These are phyloP conservation scores for Alternaria sp. DNA, from an alignment of 2,329 filamentous ascomycete genomes.

Conservation along the genomic window DNA sequence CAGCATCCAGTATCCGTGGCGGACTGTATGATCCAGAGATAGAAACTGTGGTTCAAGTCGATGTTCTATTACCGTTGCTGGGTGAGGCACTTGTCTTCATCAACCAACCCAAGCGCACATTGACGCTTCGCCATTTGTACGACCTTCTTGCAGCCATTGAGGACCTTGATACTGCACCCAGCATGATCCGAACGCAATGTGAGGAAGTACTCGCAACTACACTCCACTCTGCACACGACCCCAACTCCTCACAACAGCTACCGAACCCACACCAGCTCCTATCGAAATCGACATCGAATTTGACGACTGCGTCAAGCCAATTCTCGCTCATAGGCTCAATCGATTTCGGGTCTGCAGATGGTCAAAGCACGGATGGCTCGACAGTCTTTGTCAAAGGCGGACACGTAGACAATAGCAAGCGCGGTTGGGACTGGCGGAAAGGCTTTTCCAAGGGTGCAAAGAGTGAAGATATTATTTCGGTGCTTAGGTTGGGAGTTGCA, in stretches of 20 bases:
- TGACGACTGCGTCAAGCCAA: conserved; percentile 64
- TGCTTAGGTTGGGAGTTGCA: conserved; percentile 76
- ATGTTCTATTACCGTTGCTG: conserved; percentile 82
- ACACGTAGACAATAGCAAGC: conserved; percentile 55
- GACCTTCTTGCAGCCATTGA: conserved; percentile 78
- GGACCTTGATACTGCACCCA: conserved; percentile 78
- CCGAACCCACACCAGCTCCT: conserved; percentile 52
- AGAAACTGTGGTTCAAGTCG: conserved; percentile 85
- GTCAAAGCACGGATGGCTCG: conserved; percentile 54
- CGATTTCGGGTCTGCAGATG: conserved; percentile 65
- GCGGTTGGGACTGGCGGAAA: conserved; percentile 77
- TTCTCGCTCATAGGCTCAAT: conserved; percentile 78
- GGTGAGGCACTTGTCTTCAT: conserved; percentile 85
- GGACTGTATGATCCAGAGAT: conserved; percentile 84
- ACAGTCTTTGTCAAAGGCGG: conserved; percentile 56
- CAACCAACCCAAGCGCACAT: conserved; percentile 66
- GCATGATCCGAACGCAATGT: conserved; percentile 75
- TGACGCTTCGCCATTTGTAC: conserved; percentile 77
- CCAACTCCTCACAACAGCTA: conserved; percentile 31
- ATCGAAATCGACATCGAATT: conserved; percentile 64
- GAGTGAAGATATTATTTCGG: conserved; percentile 74
- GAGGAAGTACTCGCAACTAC: conserved; percentile 82
- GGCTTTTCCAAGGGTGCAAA: conserved; percentile 65
- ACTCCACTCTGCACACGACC: conserved; percentile 70
- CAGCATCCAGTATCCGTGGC: conserved; percentile 89